Evolutionary conservation across 106 monocot genomes (phyloP), one percentile per base, ranked within the genome.

Genomic region (Vanilla planifolia): DNA sequence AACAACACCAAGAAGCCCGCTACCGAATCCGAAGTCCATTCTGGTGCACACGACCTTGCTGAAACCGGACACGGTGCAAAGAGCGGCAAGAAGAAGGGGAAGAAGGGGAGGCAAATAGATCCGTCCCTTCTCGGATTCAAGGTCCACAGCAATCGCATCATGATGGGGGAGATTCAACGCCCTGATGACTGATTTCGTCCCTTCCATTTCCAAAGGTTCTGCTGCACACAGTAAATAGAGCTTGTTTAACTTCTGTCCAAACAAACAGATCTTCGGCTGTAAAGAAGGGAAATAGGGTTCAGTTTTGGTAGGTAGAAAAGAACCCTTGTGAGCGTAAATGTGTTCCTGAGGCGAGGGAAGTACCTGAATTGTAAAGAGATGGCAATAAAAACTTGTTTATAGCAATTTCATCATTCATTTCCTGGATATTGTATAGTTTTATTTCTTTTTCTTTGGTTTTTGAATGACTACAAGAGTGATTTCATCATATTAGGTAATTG

Each of bases 121-220:
- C 83, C 82, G 15, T 76, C 88, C 23, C 88, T 88, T 24, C 88
- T 88, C 15, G 83, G 83, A 10, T 88, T 88, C 68, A 88, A 83
- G 65, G 79, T 88, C 34, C 88, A 88, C 55, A 88, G 88, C 65
- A 88, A 88, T 59, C 88, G 88, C 29, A 83, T 83, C 64, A 55
- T 88, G 83, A 88, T 88, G 88, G 88, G 88, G 24, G 88, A 88
- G 79, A 88, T 88, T 48, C 88, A 88, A 19, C 88, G 88, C 30
- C 71, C 61, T 2, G 83, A 83, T 56, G 73, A 77, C 39, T 72
- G 41, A 76, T 41, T 52, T 47, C 20, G 0, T 16, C 8, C 48
- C 8, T 10, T 25, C n/a, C 25, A 6, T 48, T 48, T 48, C 48
- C 2, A 8, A 3, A 46, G 0, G 19, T 46, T 46, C 50, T 26